A percentile compares a stretch with the other conserved stretches of the same genome.
Conservation (phyloP, 1,284 basidiomycete genomes). For the Rhodotorula sp. region DNA sequence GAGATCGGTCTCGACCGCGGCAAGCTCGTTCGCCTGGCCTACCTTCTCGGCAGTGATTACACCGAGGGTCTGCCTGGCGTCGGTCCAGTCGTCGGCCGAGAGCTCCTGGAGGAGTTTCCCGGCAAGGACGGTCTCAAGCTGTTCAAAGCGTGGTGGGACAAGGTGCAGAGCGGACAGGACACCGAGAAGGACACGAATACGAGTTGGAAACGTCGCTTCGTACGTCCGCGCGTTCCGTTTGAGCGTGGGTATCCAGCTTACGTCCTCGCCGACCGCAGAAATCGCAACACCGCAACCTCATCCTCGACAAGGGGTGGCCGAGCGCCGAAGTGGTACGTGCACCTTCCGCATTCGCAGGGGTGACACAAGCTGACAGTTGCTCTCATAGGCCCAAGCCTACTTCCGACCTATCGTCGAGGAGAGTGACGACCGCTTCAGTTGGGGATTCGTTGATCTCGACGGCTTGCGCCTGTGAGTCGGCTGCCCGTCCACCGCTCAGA, state of each 20-base stretch:
- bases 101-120: constrained; percentile 85
- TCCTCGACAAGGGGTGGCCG: constrained; percentile 79
- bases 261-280: constrained; percentile 60
- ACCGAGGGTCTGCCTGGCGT: constrained; percentile 92
- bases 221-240: constrained; percentile 53
- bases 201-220: constrained; percentile 79
- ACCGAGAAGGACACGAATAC: constrained; percentile 59
- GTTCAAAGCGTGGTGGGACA: constrained; percentile 93
- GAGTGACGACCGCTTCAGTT: constrained; percentile 92
- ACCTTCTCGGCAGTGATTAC: constrained; percentile 95
- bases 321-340: constrained; percentile 74
- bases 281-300: constrained; percentile 81
- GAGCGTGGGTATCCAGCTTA: not conserved
- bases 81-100: constrained; percentile 95
- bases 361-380: not conserved
- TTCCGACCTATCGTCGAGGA: constrained; percentile 84
- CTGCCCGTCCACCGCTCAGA: not conserved
- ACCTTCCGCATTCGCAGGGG: not conserved
- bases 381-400: constrained; percentile 80
- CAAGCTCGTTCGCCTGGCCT: constrained; percentile 83
- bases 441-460: constrained; percentile 94
- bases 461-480: constrained; percentile 71
- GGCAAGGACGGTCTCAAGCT: constrained; percentile 75
- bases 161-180: constrained; percentile 89
- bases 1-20: constrained; percentile 86